Conservation (phyloP, 2,329 filamentous ascomycete genomes). For the Botrytis aclada region DNA sequence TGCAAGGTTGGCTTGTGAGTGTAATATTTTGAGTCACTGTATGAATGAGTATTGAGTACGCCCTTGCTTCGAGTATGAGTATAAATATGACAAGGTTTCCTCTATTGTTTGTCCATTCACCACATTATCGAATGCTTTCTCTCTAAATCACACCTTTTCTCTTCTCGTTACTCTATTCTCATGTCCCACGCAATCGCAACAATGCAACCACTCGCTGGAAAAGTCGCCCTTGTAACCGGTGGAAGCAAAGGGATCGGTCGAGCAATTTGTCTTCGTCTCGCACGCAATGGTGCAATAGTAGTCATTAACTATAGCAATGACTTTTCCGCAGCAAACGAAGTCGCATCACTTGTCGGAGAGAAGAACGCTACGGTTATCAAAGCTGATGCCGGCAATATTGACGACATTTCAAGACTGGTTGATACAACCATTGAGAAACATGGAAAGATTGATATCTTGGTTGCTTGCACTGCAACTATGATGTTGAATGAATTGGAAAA, state of each 20-base stretch:
- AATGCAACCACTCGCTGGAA: slow-evolving; percentile 31
- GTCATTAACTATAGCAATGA: slow-evolving; percentile 57
- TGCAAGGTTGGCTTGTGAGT: not conserved
- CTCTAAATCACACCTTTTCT: not conserved
- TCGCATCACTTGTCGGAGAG: slow-evolving; percentile 49
- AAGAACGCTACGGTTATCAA: slow-evolving; percentile 52
- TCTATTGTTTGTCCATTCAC: not conserved
- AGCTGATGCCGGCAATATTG: slow-evolving; percentile 50
- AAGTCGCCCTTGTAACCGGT: slow-evolving; percentile 38
- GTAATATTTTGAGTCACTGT: not conserved
- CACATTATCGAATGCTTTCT: too few species aligned
- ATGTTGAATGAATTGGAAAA: slow-evolving; percentile 48
- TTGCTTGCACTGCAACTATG: slow-evolving; percentile 55
- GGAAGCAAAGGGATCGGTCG: slow-evolving; percentile 58
- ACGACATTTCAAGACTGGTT: slow-evolving; percentile 49
- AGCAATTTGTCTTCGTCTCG: slow-evolving; percentile 56
- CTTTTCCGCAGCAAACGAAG: slow-evolving; percentile 44
- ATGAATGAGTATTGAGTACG: not conserved
- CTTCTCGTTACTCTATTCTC: not conserved
- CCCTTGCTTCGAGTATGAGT: not conserved
- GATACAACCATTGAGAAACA: slow-evolving; percentile 48
- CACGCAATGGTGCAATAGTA: slow-evolving; percentile 53
- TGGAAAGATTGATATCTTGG: slow-evolving; percentile 56
- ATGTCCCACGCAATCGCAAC: not conserved
- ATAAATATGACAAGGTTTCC: not conserved